These are phyloP conservation scores for Cytospora mali DNA, from an alignment of 2,329 filamentous ascomycete genomes.

Conservation along the genomic window DNA sequence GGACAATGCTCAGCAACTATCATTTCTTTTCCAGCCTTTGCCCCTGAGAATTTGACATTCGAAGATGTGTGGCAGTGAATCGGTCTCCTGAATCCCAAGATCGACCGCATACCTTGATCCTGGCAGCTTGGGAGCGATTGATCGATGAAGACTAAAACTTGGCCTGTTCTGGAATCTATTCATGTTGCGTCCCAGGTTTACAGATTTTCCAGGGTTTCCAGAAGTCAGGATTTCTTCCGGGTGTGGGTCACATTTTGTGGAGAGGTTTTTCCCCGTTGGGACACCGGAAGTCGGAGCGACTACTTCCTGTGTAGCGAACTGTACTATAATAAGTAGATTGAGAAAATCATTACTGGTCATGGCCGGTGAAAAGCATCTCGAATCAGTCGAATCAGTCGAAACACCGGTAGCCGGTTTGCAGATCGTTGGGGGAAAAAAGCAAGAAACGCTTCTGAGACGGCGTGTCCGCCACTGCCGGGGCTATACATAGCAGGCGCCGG, in stretches of 20 bases:
- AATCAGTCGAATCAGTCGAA: slow-evolving; percentile 18
- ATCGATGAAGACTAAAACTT: not conserved
- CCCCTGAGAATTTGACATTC: not conserved
- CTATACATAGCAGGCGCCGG: not conserved
- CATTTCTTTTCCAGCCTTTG: not conserved
- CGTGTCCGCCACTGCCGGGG: not conserved
- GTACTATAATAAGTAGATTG: not conserved
- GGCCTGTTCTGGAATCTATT: slow-evolving; percentile 10
- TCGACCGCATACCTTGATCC: not conserved
- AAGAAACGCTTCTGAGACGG: slow-evolving; percentile 17
- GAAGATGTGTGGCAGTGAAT: not conserved
- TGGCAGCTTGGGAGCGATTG: not conserved
- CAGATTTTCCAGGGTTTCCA: slow-evolving; percentile 6
- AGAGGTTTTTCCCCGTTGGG: slow-evolving; percentile 7
- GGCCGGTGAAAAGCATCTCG: not conserved
- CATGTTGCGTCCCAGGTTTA: slow-evolving; percentile 13
- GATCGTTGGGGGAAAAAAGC: too few species aligned
- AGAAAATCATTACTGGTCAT: not conserved
- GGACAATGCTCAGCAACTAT: not conserved
- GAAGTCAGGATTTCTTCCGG: slow-evolving; percentile 15
- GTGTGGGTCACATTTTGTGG: slow-evolving; percentile 2
- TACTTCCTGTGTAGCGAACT: too few species aligned
- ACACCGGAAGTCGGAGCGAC: slow-evolving; percentile 26
- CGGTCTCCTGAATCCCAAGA: not conserved
- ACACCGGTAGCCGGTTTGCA: slow-evolving; percentile 5